Base-by-base conservation (phyloP, 768 basidiomycete genomes). In the Trametes punicea region DNA sequence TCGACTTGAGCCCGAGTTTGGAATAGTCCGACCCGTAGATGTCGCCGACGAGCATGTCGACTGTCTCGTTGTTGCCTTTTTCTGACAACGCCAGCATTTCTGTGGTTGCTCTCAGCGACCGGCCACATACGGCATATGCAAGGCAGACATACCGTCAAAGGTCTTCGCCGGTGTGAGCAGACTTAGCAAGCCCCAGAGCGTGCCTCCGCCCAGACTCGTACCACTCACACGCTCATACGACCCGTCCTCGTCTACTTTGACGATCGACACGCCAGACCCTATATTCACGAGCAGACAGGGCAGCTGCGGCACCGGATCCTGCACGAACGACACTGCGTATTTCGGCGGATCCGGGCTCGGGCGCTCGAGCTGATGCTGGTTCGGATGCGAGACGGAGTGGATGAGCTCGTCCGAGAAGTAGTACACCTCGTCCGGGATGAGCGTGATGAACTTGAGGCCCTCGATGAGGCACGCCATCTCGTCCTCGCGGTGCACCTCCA, bases 391-490 rank as follows among this genome's bases (percentile, higher is more conserved):
- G 49, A 78, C 71, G 46, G 75, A 79, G 67, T 90, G 88, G 52
- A 98, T 95, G 64, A 98, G 84, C 73, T 98, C 90, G 72, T 99
- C 96, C 51, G 94, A 97, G 75, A 98, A 98, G 79, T 87, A 98
- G 75, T 98, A 99, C 26, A 92, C 96, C 74, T 99, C 97, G 73
- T 93, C 87, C 30, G 96, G 96, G 57, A 99, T 95, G 70, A 90
- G 85, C 31, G 89, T 88, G 70, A 98, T 88, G 74, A 99, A 99
- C 72, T 92, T 90, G 68, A 99, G 78, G 26, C 97, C 97, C 64
- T 93, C 88, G 62, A 98, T 98, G 68, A 98, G 73, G 66, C 97
- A 98, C 74, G 93, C 96, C 97, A 99, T 98, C 80, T 99, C 97
- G 70, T 98, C 97, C 72, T 98, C 96, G 54, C 88, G 73, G 58